Base-by-base conservation (phyloP, 352 stramenopile species). In the Phytophthora sansomeana region DNA sequence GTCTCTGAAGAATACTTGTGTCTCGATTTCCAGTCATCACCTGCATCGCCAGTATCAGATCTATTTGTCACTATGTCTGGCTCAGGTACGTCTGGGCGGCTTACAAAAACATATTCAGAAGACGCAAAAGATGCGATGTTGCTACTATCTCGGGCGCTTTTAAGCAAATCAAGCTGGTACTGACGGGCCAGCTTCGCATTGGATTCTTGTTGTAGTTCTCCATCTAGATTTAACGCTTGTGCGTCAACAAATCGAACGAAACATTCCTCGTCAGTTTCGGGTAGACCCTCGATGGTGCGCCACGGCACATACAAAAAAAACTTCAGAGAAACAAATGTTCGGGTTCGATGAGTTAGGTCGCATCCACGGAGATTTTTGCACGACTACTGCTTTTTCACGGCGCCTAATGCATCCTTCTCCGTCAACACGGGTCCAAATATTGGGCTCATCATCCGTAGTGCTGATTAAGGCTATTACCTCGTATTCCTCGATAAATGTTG, bases 101-200 rank as follows among this genome's bases (percentile, higher is more conserved):
- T 52, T 36, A 61, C 28, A 21, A 61, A 61, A 14, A 61, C 53
- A 14, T 61, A 61, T 14, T 52, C 17, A 13, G 53, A 61, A 4
- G n/a, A 7, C 13, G 41, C 28, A 26, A 52, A 32, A 2, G 53
- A 32, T 11, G 29, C 17, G 21, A 46, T 13, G n/a, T 13, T 52
- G 9, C 41, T 28, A n/a, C n/a, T 11, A 19, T 17, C n/a, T 7
- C 13, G 38, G 8, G 53, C 50, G 5, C 11, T n/a, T 5, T 52
- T 61, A 4, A 61, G 21, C 29, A 61, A 9, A 53, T 61, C 41
- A 11, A 61, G 19, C 28, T 61, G 28, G 28, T 61, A 11, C 10
- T 61, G 29, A 1, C 53, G 28, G 35, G 32, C 41, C 5, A 61
- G n/a, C 35, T 43, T 61, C 21, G 53, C 53, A 52, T 61, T 61